These are phyloP conservation scores for Pelargonium fulgidum DNA, from an alignment of 441 rosid genomes.

Conservation along the genomic window DNA sequence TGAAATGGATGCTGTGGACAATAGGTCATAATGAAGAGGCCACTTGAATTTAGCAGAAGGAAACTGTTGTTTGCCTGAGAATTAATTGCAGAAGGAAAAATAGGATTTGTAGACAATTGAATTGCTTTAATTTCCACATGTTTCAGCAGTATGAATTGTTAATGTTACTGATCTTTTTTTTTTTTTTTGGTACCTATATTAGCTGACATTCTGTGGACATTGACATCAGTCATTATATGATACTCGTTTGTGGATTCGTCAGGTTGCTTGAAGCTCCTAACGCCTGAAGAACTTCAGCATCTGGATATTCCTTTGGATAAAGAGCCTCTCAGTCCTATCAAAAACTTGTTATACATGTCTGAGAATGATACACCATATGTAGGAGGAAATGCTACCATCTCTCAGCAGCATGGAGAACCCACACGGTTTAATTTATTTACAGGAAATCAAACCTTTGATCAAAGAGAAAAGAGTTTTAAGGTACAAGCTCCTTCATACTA, in stretches of 20 bases:
- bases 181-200: not conserved
- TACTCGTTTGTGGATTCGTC: slow-evolving; percentile 19
- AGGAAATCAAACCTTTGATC: slow-evolving; percentile 67
- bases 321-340: slow-evolving; percentile 45
- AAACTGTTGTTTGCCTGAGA: not conserved
- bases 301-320: slow-evolving; percentile 47
- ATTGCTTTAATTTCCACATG: not conserved
- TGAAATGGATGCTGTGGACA: not conserved
- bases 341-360: slow-evolving; percentile 48
- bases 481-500: slow-evolving; percentile 19
- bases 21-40: not conserved
- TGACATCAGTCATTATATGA: slow-evolving; percentile 2
- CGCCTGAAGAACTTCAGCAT: slow-evolving; percentile 61
- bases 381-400: slow-evolving; percentile 23
- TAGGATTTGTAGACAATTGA: not conserved
- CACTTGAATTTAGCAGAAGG: not conserved
- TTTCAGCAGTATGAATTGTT: not conserved
- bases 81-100: not conserved
- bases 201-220: not conserved
- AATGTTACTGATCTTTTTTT: not conserved
- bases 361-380: slow-evolving; percentile 24
- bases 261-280: slow-evolving; percentile 85
- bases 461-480: slow-evolving; percentile 82
- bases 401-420: slow-evolving; percentile 31
- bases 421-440: slow-evolving; percentile 75